A percentile compares a stretch with the other conserved stretches of the same genome.
Conservation (phyloP, 257 asterid species). For the Nicotiana undulata region DNA sequence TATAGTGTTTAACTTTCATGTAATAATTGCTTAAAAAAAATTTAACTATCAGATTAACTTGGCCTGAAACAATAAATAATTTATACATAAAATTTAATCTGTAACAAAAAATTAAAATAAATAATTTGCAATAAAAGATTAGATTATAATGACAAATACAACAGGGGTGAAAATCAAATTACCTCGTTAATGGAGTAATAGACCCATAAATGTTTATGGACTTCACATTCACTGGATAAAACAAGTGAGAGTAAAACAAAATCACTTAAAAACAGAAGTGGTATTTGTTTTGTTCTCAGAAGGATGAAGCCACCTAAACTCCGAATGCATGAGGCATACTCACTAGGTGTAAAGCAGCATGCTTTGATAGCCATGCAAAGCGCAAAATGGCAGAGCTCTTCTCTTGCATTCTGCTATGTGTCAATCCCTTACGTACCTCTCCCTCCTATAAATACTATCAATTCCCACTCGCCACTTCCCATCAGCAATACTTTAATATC, state of each 20-base stretch:
- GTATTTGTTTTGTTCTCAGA: neutral
- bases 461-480: conserved; percentile 19
- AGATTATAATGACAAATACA: too few species aligned
- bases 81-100: too few species aligned
- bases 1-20: too few species aligned
- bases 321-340: neutral
- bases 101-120: too few species aligned
- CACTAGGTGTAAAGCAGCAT: conserved; percentile 11
- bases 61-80: too few species aligned
- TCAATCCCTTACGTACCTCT: conserved; percentile 9
- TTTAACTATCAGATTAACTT: too few species aligned
- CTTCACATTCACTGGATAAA: too few species aligned
- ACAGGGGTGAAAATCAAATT: too few species aligned
- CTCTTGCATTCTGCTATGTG: conserved; percentile 35
- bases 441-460: conserved; percentile 21
- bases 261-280: neutral
- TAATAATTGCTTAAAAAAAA: too few species aligned
- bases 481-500: neutral
- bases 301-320: conserved; percentile 4
- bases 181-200: too few species aligned
- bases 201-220: too few species aligned
- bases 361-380: conserved; percentile 9
- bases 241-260: neutral
- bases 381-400: conserved; percentile 21
- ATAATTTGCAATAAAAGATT: too few species aligned